Evolutionary conservation across 2,329 filamentous ascomycete genomes (phyloP).

Genomic region (Pseudocercospora fuligena): DNA sequence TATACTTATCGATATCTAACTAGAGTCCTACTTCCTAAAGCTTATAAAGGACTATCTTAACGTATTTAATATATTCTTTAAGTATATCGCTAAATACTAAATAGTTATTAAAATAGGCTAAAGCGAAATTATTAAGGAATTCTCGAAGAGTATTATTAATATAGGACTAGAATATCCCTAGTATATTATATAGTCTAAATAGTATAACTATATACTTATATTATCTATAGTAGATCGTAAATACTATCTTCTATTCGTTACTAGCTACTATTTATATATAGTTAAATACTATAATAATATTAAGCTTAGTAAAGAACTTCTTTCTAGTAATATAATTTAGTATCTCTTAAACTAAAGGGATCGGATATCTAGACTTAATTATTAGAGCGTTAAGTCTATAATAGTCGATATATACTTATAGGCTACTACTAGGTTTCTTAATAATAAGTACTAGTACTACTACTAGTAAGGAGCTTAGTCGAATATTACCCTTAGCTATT

Average conservation of each 20-base stretch:
- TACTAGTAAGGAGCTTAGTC: no score
- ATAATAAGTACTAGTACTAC: no score
- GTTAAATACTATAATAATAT: slow-evolving; percentile 36
- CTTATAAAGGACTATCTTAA: slow-evolving; percentile 34
- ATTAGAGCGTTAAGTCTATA: no score
- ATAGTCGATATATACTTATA: no score
- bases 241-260: slow-evolving; percentile 33
- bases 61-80: slow-evolving; percentile 34
- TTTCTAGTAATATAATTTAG: slow-evolving; percentile 26
- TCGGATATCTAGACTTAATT: slow-evolving; percentile 36
- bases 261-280: slow-evolving; percentile 28
- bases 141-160: slow-evolving; percentile 36
- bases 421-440: no score
- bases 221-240: slow-evolving; percentile 29
- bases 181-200: slow-evolving; percentile 35
- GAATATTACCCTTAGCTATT: no score
- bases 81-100: slow-evolving; percentile 36
- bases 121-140: slow-evolving; percentile 31
- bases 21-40: slow-evolving; percentile 28
- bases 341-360: slow-evolving; percentile 34
- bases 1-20: slow-evolving; percentile 11
- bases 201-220: slow-evolving; percentile 36
- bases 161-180: slow-evolving; percentile 32
- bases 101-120: slow-evolving; percentile 37
- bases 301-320: slow-evolving; percentile 32